Evolutionary conservation across 768 basidiomycete species (phyloP), one percentile per base, ranked within the genome.

Genomic region (Lenzites betulinus): DNA sequence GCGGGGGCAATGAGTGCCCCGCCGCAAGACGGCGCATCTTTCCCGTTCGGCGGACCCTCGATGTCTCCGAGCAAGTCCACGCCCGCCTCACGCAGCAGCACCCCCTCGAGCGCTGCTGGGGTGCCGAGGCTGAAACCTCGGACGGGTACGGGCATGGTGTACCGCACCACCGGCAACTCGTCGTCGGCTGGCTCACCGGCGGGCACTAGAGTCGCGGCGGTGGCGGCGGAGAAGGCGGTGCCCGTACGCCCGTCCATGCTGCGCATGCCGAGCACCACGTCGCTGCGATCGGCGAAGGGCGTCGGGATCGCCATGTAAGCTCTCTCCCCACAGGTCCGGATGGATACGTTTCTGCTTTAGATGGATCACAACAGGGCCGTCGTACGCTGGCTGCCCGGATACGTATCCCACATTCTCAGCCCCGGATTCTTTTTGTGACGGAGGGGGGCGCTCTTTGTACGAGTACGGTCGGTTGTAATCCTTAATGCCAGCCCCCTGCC

Each of bases 141-240:
- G 28, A 88, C 82, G 11, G 87, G 87, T 7, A 86, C 87, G 12
- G 87, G 87, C n/a, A 89, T 89, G 87, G 73, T 77, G 38, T 89
- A 89, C 66, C 77, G 82, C 46, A 82, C 75, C 38, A 72, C 69
- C 59, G 38, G 54, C 28, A 59, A 33, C 50, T 43, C 56, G 1
- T 39, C 56, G 6, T 55, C 54, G 9, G 30, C 30, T 33, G 30
- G 30, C 30, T 15, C 9, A 28, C 2, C 28, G 26, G 51, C n/a
- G 7, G 2, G 26, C 39, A 11, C 18, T 18, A 25, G 41, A 12
- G 20, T 9, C n/a, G n/a, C 54, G 43, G 42, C 5, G 28, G 43
- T 41, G 15, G 49, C 6, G 20, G 7, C 44, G 30, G 42, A 26
- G 12, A 22, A 48, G 36, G 15, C 30, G 18, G 22, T 28, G 36